Base-by-base conservation (phyloP, 495 filamentous ascomycete genomes). In the Podospora appendiculata region DNA sequence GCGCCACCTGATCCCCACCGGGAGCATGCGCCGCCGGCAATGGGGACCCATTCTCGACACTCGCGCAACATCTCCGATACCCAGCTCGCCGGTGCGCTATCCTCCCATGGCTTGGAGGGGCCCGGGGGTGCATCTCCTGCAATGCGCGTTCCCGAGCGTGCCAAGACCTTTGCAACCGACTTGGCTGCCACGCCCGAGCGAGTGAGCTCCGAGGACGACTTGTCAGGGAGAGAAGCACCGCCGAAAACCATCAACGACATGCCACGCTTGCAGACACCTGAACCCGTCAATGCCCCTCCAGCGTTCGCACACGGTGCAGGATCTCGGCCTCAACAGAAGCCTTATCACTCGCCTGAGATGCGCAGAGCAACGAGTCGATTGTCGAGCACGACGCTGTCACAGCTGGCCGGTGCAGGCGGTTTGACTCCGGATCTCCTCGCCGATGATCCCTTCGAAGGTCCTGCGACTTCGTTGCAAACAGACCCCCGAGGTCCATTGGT, bases 311-410 rank as follows among this genome's bases (percentile, higher is more conserved):
- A 82, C 45, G 36, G 47, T 17, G 51, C 65, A 32, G 59, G 59
- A 1, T 63, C 60, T 8, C 76, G 78, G 51, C 90, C 90, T 7
- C 67, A 71, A 10, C 82, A 76, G 33, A 77, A 83, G 52, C 88
- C 89, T 5, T 79, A 84, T 54, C 77, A 84, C 42, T 81, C 86
- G 32, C 77, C 84, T n/a, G 86, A 91, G 55, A 73, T 89, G 65
- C 82, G 86, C 45, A 79, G 81, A 51, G 86, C 85, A 48, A 91
- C 86, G 50, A 89, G 83, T 56, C 81, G 88, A 10, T 81, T 96
- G 68, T 95, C 91, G 18, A 74, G 80, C 51, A 84, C 81, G 5
- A 96, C 91, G 13, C 74, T 96, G 8, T 75, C 82, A 2, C 88
- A 95, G 60, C 62, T 96, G 46, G 79, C 79, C 33, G 84, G 81